Conservation (phyloP, 768 basidiomycete genomes). For the Leucogyrophana mollusca region DNA sequence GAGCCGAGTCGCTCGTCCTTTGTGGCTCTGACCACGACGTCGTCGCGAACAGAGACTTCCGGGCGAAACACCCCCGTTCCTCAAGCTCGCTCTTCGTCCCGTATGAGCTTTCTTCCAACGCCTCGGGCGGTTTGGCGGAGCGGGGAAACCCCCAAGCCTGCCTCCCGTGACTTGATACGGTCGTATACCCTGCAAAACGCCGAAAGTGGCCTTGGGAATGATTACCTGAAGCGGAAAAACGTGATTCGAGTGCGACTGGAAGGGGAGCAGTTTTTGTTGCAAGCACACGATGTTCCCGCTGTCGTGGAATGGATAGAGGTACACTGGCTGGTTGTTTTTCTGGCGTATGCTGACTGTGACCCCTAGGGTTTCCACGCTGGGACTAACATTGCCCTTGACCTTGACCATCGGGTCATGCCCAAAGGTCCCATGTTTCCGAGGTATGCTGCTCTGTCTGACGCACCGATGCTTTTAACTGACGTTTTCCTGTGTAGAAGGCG, state of each 20-base stretch:
- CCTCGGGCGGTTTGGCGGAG: slow-evolving; percentile 15
- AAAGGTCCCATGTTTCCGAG: slow-evolving; percentile 84
- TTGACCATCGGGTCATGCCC: slow-evolving; percentile 92
- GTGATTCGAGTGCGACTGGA: slow-evolving; percentile 90
- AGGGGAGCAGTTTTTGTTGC: slow-evolving; percentile 95
- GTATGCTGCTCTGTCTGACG: slow-evolving; percentile 29
- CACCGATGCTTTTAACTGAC: neutral
- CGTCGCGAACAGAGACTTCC: slow-evolving; percentile 3
- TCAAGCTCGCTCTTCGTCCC: slow-evolving; percentile 19
- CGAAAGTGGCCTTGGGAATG: slow-evolving; percentile 92
- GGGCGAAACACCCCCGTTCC: slow-evolving; percentile 8
- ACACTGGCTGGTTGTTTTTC: slow-evolving; percentile 15
- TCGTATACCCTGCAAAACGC: slow-evolving; percentile 85
- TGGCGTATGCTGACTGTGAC: slow-evolving; percentile 5
- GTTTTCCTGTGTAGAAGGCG: slow-evolving; percentile 17
- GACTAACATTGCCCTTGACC: slow-evolving; percentile 86
- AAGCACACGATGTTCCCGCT: slow-evolving; percentile 77
- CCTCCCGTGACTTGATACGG: slow-evolving; percentile 54
- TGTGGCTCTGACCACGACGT: slow-evolving; percentile 13
- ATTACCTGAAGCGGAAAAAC: slow-evolving; percentile 91
- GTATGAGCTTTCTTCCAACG: slow-evolving; percentile 21
- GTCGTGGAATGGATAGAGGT: slow-evolving; percentile 98
- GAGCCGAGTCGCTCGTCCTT: slow-evolving; percentile 17
- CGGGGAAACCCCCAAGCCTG: slow-evolving; percentile 38
- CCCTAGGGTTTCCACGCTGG: slow-evolving; percentile 86